These are phyloP conservation scores for Cyclaneusma minus DNA, from an alignment of 2,329 filamentous ascomycete genomes.

Conservation along the genomic window DNA sequence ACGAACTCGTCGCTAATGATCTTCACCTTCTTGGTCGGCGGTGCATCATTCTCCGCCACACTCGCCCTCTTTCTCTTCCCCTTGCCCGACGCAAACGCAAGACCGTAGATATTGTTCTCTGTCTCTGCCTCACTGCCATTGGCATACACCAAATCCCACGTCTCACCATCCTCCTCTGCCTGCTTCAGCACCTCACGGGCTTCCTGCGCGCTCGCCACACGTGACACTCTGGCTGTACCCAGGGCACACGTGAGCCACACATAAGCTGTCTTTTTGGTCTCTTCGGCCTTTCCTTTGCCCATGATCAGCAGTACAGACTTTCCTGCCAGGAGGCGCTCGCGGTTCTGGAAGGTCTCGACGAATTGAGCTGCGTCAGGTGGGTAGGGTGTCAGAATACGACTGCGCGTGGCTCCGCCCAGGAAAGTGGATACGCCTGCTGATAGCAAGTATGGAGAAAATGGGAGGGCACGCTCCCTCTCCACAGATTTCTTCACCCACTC, in stretches of 20 bases:
- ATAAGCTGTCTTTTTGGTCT: slow-evolving; percentile 54
- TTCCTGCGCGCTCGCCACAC: slow-evolving; percentile 48
- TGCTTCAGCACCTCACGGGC: slow-evolving; percentile 43
- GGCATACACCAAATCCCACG: slow-evolving; percentile 68
- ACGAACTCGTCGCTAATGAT: slow-evolving; percentile 76
- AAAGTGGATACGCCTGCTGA: slow-evolving; percentile 69
- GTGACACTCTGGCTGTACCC: slow-evolving; percentile 51
- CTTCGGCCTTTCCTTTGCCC: slow-evolving; percentile 41
- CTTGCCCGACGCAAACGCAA: slow-evolving; percentile 13
- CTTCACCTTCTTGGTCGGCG: slow-evolving; percentile 35
- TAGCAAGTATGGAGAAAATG: slow-evolving; percentile 71
- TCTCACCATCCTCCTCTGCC: slow-evolving; percentile 26
- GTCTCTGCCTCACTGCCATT: slow-evolving; percentile 40
- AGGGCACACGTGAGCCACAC: slow-evolving; percentile 68
- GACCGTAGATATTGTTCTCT: slow-evolving; percentile 18
- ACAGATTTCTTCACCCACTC: slow-evolving; percentile 70
- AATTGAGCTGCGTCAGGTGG: slow-evolving; percentile 40
- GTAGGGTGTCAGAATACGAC: slow-evolving; percentile 50
- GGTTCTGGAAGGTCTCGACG: slow-evolving; percentile 34
- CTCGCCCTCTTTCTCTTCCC: slow-evolving; percentile 28
- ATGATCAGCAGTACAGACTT: slow-evolving; percentile 60
- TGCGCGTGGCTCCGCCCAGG: slow-evolving; percentile 63
- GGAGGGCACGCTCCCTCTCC: slow-evolving; percentile 40
- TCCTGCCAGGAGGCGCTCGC: slow-evolving; percentile 47
- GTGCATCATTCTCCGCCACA: slow-evolving; percentile 17